Base-by-base conservation (phyloP, 192 early-diverging fungal genomes). In the Coemansia sp. region DNA sequence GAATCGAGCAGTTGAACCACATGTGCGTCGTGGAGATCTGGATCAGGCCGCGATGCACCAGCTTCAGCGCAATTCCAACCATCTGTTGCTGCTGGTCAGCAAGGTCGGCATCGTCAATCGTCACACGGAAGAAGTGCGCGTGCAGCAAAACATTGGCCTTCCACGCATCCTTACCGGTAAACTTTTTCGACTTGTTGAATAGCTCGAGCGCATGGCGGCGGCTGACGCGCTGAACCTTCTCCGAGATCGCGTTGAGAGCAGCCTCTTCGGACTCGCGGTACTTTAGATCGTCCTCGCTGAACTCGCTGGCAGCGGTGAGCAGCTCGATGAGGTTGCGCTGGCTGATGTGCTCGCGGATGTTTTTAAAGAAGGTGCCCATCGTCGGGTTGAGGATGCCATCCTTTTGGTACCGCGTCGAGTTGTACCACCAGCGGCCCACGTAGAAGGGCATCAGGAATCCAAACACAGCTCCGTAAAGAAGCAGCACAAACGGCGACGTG, bases 401-500 rank as follows among this genome's bases (percentile, higher is more conserved):
- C 62, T 93, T 95, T 66, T 90, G 95, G 49, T 84, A 84, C 53
- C 84, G 69, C 55, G 87, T 90, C 38, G 91, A 90, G 45, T 82
- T 82, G 72, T 91, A 88, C 96, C 96, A 99, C 96, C 94, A 97
- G 49, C 80, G 80, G 11, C 89, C 92, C 30, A 99, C 93, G 33
- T 86, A 83, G 49, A 85, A 82, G 38, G 96, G 96, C 60, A 97
- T 74, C 8, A 85, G 66, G 34, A 97, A 62, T 60, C 93, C 94
- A 80, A 97, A 97, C 10, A 89, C 64, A 58, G 90, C 64, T 13
- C 82, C 87, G 66, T 99, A 99, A 17, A 93, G 74, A 30, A 80
- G 64, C 48, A 99, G 71, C 6, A 97, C 91, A 71, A 85, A 86
- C 10, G 80, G 79, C 55, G 81, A 86, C 67, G 95, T 93, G 55